Base-by-base conservation (phyloP, 2,329 filamentous ascomycete species). In the Arachnomyces sp. region DNA sequence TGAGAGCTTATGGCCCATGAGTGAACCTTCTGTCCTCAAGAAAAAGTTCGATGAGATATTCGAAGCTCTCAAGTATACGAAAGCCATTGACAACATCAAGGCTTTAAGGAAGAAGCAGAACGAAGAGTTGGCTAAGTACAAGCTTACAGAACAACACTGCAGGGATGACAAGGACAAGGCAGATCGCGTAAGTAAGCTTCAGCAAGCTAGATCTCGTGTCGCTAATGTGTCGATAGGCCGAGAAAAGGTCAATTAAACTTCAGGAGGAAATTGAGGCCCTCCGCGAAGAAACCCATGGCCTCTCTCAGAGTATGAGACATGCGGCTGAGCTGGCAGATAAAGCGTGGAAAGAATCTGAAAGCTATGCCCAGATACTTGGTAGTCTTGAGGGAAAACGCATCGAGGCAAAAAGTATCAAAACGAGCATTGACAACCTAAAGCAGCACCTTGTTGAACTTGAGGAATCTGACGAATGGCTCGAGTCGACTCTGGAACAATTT, bases 21-120 rank as follows among this genome's bases (percentile, higher is more conserved):
- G 87, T 57, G 86, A 94, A 54, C 87, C 92, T 0, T 70, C 77
- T 0, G 78, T 77, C 1, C 70, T 98, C 37, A 98, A 98, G 65
- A 93, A 93, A 61, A 83, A 81, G 38, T 98, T 98, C 45, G 92
- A 98, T 57, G 87, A 94, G 58, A 98, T 98, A 8, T 98, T 98
- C 51, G 92, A 96, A 64, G 92, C 92, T 1, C 72, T 86, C 64
- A 95, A 94, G 59, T 98, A 96, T 63, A 94, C 89, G 28, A 95
- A 94, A 56, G 92, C 89, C 13, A 94, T 98, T 44, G 89, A 95
- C 34, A 94, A 94, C 59, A 84, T 98, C 58, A 95, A 94, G 57
- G 61, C 80, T 7, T 71, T 96, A 36, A 76, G 82, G 30, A 98
- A 96, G 65, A 82, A 81, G 49, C 82, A 94, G 49, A 82, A 81